Evolutionary conservation across 495 filamentous ascomycete species (phyloP), one percentile per base, ranked within the genome.

Genomic region (Chaetomium cochliodes): DNA sequence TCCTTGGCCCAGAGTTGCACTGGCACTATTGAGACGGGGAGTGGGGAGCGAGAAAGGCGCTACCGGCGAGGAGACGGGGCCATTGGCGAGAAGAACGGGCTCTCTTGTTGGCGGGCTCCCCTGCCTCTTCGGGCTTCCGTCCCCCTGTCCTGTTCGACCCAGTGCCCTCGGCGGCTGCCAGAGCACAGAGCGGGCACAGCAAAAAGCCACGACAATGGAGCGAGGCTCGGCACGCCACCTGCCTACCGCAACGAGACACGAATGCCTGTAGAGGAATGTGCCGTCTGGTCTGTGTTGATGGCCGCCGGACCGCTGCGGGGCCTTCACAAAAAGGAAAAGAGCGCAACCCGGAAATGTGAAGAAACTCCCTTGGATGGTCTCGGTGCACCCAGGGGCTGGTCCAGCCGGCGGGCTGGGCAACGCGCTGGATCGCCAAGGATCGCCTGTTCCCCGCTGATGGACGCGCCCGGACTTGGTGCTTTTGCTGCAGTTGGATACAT

Each of bases 31-130:
- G 63, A 54, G 58, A 62, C 58, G 52, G 37, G 54, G 64, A 62
- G 67, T 69, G 70, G 70, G 67, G 70, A 67, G 64, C 15, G 20
- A 41, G 44, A 59, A 33, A 64, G 66, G 63, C 66, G 68, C 72
- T 74, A 67, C 66, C 57, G 56, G 60, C 55, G 59, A 67, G 55
- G 37, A n/a, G 60, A 51, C 61, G 60, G 65, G 64, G 60, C 30
- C 44, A 59, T 64, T 65, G 70, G 67, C 64, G 62, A 67, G 67
- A 70, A 70, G 49, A 42, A 23, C 55, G 39, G 57, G 26, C 41
- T 44, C 54, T 68, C 64, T 60, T 47, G 67, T 66, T 62, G 60
- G 67, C 56, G 52, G 54, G 44, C 30, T 4, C 30, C 59, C 53
- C 59, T 46, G 50, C 57, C 64, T 46, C 33, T 55, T 58, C 60